Conservation (phyloP, 2,329 filamentous ascomycete genomes). For the Colletotrichum trifolii region DNA sequence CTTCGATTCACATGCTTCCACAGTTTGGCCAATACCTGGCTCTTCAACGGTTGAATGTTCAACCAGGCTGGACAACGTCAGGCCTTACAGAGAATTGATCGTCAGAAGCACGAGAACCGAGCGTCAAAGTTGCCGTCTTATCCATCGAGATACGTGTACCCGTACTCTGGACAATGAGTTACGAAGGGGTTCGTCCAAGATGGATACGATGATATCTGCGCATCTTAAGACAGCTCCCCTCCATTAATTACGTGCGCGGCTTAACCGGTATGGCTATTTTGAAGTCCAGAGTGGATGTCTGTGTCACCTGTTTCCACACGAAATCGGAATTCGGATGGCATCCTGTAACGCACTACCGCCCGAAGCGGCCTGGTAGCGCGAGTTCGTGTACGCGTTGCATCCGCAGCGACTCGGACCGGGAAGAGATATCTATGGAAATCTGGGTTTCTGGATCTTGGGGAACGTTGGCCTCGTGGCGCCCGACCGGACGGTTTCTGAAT, state of each 20-base stretch:
- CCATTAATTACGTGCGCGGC: background rate
- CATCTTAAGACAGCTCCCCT: conserved; percentile 18
- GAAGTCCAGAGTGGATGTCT: conserved; percentile 1
- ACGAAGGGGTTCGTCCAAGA: background rate
- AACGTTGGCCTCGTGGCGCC: conserved; percentile 25
- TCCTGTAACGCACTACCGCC: conserved; percentile 8
- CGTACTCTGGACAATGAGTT: no score
- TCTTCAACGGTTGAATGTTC: no score
- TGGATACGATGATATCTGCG: conserved; percentile 28
- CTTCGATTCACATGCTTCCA: conserved; percentile 22
- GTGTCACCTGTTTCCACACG: conserved; percentile 18
- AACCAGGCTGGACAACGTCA: no score
- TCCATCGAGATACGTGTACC: background rate
- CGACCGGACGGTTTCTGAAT: conserved; percentile 5
- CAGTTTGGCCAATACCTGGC: background rate
- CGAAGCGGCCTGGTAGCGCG: conserved; percentile 6
- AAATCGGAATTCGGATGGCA: conserved; percentile 23
- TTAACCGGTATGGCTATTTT: no score
- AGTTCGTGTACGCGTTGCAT: conserved; percentile 9
- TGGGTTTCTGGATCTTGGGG: conserved; percentile 15
- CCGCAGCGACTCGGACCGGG: conserved; percentile 4
- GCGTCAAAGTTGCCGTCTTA: conserved; percentile 18
- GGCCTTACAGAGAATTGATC: background rate
- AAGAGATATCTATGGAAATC: conserved; percentile 5
- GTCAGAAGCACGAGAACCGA: conserved; percentile 6